phyloP scores from a whole-genome alignment of 108 stramenopile genomes.

The Nannochloropsis oceanica region DNA sequence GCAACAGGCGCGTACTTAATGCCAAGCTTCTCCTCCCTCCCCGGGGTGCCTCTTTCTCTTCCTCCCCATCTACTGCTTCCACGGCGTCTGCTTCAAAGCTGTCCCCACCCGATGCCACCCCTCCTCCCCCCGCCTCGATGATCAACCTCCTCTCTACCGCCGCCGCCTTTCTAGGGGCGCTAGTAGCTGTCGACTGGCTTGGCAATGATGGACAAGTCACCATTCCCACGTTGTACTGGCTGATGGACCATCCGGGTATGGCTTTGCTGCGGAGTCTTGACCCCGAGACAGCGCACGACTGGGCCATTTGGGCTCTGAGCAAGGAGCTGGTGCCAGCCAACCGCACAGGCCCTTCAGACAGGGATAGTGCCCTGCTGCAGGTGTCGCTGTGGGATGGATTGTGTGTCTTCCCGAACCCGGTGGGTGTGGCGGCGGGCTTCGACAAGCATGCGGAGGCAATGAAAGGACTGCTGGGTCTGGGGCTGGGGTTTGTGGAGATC shows the following conservation, averaged over 20 bases:
- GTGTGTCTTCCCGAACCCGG: constrained; percentile 47
- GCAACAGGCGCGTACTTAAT: too few relatives aligned
- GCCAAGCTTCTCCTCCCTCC: too few relatives aligned
- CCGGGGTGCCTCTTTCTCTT: not conserved
- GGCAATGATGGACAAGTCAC: not conserved
- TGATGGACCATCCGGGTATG: constrained; percentile 9
- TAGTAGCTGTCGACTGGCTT: not conserved
- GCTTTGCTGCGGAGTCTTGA: constrained; percentile 20
- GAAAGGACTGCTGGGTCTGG: constrained; percentile 53
- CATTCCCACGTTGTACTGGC: not conserved
- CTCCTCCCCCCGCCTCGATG: not conserved
- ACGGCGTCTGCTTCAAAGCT: not conserved
- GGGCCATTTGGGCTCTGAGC: constrained; percentile 10
- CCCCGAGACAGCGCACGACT: constrained; percentile 18
- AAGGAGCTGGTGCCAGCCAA: not conserved
- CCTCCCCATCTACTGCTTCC: not conserved
- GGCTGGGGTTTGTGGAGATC: constrained; percentile 61
- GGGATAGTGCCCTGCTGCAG: not conserved
- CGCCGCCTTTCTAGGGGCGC: not conserved
- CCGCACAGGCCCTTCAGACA: not conserved
- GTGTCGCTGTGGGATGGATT: not conserved
- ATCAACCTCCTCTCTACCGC: not conserved
- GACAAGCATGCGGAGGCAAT: constrained; percentile 78
- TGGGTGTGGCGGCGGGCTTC: constrained; percentile 91
- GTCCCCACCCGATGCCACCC: not conserved